Evolutionary conservation across 257 asterid species (phyloP), one percentile per base, ranked within the genome.

Genomic region (Galeopsis tetrahit): DNA sequence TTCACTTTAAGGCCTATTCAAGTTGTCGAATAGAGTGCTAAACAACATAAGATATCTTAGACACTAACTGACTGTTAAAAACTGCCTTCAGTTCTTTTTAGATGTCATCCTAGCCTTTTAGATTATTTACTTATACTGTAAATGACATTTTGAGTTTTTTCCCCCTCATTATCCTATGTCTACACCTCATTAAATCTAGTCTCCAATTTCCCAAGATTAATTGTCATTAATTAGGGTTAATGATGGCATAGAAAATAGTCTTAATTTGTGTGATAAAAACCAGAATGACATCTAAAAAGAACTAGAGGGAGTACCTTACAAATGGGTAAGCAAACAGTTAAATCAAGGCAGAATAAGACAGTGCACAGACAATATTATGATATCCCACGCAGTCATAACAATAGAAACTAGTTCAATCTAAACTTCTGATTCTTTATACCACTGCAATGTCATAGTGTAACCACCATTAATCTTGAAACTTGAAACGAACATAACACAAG

Each of bases 271-370:
- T 21, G 28, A 21, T 21, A 21, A 21, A 21, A 21, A 21, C 28
- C 28, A 21, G 28, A 21, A 21, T 21, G 28, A 21, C 28, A 21
- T 21, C 28, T 21, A 21, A 21, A 21, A 21, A 21, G 28, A 21
- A 21, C 1, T 21, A 1, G 28, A 21, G 28, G 28, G 28, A 21
- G 28, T 21, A 68, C 8, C 46, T 33, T 67, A 67, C 34, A 7
- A 34, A 66, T 48, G 5, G n/a, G 8, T 36, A 68, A 68, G 36
- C 51, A 32, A 68, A 68, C 51, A 68, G 72, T 34, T 14, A 48
- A n/a, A 14, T 31, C 72, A 4, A 64, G 34, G 42, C 70, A 44
- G 14, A 31, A 65, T n/a, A 31, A 10, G 21, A 44, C 48, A 67
- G 11, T 67, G 48, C 48, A 49, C 40, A 14, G 61, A 33, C 14